Base-by-base conservation (phyloP, 2,329 filamentous ascomycete species). In the Colletotrichum godetiae region DNA sequence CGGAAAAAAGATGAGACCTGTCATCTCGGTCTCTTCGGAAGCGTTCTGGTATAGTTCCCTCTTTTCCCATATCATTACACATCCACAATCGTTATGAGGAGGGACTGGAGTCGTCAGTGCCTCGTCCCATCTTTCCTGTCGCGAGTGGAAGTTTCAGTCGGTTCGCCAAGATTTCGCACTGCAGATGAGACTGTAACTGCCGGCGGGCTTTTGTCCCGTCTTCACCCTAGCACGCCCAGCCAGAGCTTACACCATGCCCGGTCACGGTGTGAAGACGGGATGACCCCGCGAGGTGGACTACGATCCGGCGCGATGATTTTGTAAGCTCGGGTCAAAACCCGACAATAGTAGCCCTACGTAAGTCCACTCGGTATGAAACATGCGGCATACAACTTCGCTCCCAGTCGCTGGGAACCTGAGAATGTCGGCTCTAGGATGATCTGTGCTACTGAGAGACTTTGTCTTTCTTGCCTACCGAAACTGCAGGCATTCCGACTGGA, bases 101-200 rank as follows among this genome's bases (percentile, higher is more conserved):
- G 15, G 37, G 6, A 42, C n/a, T 19, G 11, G 35, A 46, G 31
- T 70, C 42, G 11, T 27, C 24, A 11, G 52, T 55, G 24, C 55
- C 15, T 57, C 62, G 56, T 71, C 67, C 71, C 71, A 55, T 46
- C 27, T n/a, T 49, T 49, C 61, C 46, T 71, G 71, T 42, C 42
- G 61, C 60, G 67, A 46, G 37, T 65, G 55, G 61, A n/a, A 56
- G 71, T 73, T 73, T 73, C 70, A 73, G 60, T 52, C 61, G 29
- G 4, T 29, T 35, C 29, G 60, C 55, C 46, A 65, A 61, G 67
- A 56, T 31, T 31, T 46, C 12, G 56, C 35, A 59, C n/a, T 27
- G 22, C 52, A 31, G 42, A 27, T 29, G 59, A 57, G 27, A 62
- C 66, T 24, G 66, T 42, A 27, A 70, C 46, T 55, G 55, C 55